Base-by-base conservation (phyloP, 768 basidiomycete species). In the Ramaria sp. region DNA sequence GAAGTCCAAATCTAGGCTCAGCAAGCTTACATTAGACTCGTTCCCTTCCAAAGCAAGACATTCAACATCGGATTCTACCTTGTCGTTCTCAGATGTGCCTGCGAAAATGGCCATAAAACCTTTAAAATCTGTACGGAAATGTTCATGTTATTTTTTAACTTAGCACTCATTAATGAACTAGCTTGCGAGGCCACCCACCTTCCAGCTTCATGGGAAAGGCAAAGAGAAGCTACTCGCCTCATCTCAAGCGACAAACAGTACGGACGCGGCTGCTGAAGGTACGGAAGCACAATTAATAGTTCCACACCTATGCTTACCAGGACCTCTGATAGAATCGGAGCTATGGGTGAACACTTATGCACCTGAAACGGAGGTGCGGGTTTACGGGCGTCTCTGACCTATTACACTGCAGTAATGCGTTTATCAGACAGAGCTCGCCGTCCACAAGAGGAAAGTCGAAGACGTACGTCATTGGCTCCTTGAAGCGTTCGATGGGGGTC, bases 401-500 rank as follows among this genome's bases (percentile, higher is more conserved):
- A 15, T 1, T 1, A 42, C 30, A 38, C 39, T 48, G n/a, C n/a
- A 48, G 24, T 47, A 41, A 31, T 39, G 19, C n/a, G 37, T 52
- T 56, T 15, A 34, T 45, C 51, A 90, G 83, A 81, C 77, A 41
- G 82, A 89, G 39, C 71, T 93, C 7, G 87, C 87, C 3, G 85
- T 93, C 37, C 88, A 94, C 70, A 78, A 81, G 55, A 78, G 77
- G 22, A 92, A 91, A 67, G 81, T 91, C 0, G 82, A 85, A 51
- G 84, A 88, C 58, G 84, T 91, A 7, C 78, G 85, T 4, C 72
- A 75, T 38, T 92, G 89, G 89, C 65, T 92, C 0, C 59, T 66
- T 0, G 89, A 91, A 62, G 86, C 90, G 1, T 79, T 86, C 38
- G 78, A 81, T 1, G 84, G 82, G 1, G 83, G 83, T 0, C 79